Evolutionary conservation across 805 yeast genomes (phyloP).

Genomic region (Yamadazyma scolyti): DNA sequence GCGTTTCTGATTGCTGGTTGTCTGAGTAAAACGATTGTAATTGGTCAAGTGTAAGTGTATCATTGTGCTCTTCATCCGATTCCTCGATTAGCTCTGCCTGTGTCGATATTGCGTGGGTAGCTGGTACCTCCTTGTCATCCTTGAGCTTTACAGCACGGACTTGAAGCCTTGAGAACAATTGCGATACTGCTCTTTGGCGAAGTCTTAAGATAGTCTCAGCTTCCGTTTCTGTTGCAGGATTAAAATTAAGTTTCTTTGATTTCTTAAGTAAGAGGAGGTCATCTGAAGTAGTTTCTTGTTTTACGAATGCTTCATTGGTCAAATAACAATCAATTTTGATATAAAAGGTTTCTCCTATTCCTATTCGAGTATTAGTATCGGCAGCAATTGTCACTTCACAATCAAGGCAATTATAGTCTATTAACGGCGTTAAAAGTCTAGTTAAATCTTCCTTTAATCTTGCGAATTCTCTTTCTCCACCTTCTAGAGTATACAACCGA

Average conservation of each 20-base stretch:
- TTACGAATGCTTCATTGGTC: constrained; percentile 31
- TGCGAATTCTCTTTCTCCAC: constrained; percentile 59
- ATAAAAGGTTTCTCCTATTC: constrained; percentile 74
- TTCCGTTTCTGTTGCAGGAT: constrained; percentile 44
- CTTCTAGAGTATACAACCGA: constrained; percentile 24
- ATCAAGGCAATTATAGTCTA: constrained; percentile 50
- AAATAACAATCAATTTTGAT: constrained; percentile 68
- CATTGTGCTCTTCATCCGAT: constrained; percentile 6
- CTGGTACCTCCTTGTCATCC: constrained; percentile 3
- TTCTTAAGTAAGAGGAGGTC: constrained; percentile 11
- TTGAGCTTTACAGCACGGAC: constrained; percentile 17
- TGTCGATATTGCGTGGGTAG: constrained; percentile 5
- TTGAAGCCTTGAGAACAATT: constrained; percentile 52
- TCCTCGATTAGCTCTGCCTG: constrained; percentile 10
- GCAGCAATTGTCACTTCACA: constrained; percentile 58
- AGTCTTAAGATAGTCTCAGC: constrained; percentile 49
- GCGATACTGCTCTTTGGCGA: constrained; percentile 53
- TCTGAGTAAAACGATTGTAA: constrained; percentile 69
- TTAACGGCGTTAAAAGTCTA: constrained; percentile 57
- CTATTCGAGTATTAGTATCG: constrained; percentile 49
- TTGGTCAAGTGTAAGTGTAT: constrained; percentile 64
- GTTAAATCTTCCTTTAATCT: constrained; percentile 72
- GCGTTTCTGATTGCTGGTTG: constrained; percentile 60
- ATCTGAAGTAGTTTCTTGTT: constrained; percentile 8
- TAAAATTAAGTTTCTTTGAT: constrained; percentile 16